Evolutionary conservation across 2,329 filamentous ascomycete species (phyloP), one percentile per base, ranked within the genome.

Genomic region (Plenodomus tracheiphilus): DNA sequence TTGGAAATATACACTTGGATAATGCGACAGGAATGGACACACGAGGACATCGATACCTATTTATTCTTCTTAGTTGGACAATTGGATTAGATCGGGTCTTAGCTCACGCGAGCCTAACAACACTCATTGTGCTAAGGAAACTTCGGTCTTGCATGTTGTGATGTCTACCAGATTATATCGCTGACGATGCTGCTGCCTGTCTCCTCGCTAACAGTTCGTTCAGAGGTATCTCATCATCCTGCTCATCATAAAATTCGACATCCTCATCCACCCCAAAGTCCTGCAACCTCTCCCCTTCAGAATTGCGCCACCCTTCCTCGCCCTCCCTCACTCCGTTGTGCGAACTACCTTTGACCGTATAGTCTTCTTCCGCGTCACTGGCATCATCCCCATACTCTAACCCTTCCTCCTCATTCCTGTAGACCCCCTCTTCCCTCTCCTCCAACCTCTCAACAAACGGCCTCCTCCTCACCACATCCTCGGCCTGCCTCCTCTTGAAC

Each of bases 201-300:
- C 59, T 60, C 17, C 64, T 51, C 19, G 62, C 64, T 38, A 91
- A 71, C 13, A 93, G 61, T 65, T 90, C 85, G 3, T 82, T 84
- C 35, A 93, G 72, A 0, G 88, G 89, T 13, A 93, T 74, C 59
- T 91, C 85, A 38, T 86, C 84, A 32, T 81, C 79, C 54, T 85
- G 82, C 46, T 81, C 78, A 52, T 85, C 83, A 21, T 84, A 82
- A 39, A 85, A 85, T 53, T 91, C 86, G 0, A 80, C 81, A 13
- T 89, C 87, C 62, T 91, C 87, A 59, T 93, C 89, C 0, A 94
- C 88, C 1, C 89, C 89, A 64, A 86, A 94, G 62, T 94, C 89
- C 36, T 81, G 78, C 41, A 94, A 72, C 28, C 84, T 77, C 64
- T 93, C 88, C 1, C 89, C 89, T 43, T 93, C 88, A 0, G 83